phyloP scores from a whole-genome alignment of 2,329 filamentous ascomycete species.

The Arthrobotrys sphaeroides region DNA sequence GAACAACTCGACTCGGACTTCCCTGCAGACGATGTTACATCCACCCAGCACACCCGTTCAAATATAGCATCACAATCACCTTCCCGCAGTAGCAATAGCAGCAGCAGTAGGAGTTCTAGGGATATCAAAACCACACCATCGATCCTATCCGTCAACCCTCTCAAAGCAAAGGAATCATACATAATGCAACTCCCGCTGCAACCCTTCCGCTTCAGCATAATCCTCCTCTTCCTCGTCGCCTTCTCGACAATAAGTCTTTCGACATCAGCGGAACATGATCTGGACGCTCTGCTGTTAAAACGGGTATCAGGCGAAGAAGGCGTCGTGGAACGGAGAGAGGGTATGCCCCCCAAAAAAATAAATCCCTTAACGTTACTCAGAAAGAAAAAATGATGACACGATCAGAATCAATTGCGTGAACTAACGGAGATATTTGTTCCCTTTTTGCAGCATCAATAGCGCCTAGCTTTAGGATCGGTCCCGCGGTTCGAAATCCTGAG shows the following conservation, averaged over 20 bases:
- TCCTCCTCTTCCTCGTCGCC: conserved; percentile 39
- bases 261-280: conserved; percentile 30
- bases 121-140: background rate
- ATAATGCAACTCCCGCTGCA: conserved; percentile 45
- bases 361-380: background rate
- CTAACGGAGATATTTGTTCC: background rate
- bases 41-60: background rate
- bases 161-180: conserved; percentile 46
- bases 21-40: background rate
- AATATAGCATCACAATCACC: conserved; percentile 4
- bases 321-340: conserved; percentile 44
- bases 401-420: background rate
- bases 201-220: conserved; percentile 26
- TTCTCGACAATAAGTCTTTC: conserved; percentile 44
- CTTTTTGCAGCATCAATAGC: conserved; percentile 35
- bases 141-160: conserved; percentile 20
- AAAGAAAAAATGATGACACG: background rate
- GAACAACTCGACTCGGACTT: conserved; percentile 37
- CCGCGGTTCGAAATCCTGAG: conserved; percentile 32
- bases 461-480: conserved; percentile 49
- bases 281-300: conserved; percentile 31
- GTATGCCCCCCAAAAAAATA: background rate
- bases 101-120: background rate
- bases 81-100: background rate
- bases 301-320: conserved; percentile 36